Evolutionary conservation across 192 early-diverging fungal species (phyloP).

Genomic region (Dimargaris verticillata): DNA sequence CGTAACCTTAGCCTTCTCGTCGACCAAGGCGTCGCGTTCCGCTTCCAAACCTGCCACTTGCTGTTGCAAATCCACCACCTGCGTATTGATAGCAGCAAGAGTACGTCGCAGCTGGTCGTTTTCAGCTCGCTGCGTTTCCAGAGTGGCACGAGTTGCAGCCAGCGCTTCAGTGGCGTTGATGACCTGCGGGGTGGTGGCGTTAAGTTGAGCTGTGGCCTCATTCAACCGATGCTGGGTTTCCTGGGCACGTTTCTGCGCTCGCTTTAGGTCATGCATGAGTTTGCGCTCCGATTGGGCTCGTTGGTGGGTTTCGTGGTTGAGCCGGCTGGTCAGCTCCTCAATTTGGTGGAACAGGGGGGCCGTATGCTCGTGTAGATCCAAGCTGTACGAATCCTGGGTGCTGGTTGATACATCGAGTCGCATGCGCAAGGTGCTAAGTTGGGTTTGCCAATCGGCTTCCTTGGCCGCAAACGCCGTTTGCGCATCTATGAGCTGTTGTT

Average conservation of each 20-base stretch:
- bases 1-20: too few relatives aligned
- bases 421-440: conserved; percentile 19
- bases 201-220: too few relatives aligned
- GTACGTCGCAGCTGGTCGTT: too few relatives aligned
- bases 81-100: too few relatives aligned
- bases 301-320: conserved; percentile 18
- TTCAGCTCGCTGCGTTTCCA: too few relatives aligned
- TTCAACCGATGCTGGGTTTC: too few relatives aligned
- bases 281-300: conserved; percentile 18
- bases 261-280: conserved; percentile 12
- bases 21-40: too few relatives aligned
- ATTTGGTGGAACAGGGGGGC: conserved; percentile 26
- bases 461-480: neutral
- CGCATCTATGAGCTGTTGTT: conserved; percentile 20
- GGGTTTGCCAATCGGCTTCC: conserved; percentile 8
- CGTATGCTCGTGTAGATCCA: conserved; percentile 25
- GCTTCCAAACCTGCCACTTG: too few relatives aligned
- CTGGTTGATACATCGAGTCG: conserved; percentile 20
- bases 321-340: conserved; percentile 19
- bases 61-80: too few relatives aligned
- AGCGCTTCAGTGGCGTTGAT: too few relatives aligned
- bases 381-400: conserved; percentile 18
- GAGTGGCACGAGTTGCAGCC: too few relatives aligned
- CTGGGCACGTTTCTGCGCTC: conserved; percentile 6
- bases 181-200: too few relatives aligned